Conservation (phyloP, 306 rosid species). For the Quercus parvula region DNA sequence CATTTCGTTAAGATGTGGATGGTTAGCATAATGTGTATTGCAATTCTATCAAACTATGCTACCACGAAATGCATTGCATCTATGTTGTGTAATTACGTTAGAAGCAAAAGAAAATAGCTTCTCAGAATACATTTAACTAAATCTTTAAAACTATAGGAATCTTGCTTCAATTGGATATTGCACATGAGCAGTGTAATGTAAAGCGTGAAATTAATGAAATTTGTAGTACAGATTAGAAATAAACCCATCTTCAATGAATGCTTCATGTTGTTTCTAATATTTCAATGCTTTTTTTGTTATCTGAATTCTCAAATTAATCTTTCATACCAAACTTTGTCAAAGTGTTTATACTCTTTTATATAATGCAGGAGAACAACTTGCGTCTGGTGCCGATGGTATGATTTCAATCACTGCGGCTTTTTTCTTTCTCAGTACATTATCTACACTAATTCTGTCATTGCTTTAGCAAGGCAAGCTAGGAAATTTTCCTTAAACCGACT, state of each 20-base stretch:
- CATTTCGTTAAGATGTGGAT: neutral
- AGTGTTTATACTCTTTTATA: neutral
- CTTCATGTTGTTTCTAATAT: neutral
- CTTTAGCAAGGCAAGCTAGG: slow-evolving; percentile 2
- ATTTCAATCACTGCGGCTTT: slow-evolving; percentile 3
- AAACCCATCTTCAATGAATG: neutral
- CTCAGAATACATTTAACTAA: neutral
- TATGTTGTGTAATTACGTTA: neutral
- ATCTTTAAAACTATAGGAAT: neutral
- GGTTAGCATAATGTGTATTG: neutral
- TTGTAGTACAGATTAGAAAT: neutral
- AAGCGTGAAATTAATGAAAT: neutral
- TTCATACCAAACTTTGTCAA: neutral
- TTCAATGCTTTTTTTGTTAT: neutral
- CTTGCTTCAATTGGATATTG: neutral
- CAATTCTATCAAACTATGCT: neutral
- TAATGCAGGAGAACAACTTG: slow-evolving; percentile 76
- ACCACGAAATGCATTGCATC: neutral
- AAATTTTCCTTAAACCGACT: neutral
- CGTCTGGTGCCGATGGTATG: slow-evolving; percentile 90
- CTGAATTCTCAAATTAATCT: neutral
- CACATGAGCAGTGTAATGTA: neutral
- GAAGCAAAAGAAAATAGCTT: neutral
- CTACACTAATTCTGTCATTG: neutral
- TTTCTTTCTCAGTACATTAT: neutral